These are phyloP conservation scores for Acer negundo DNA, from an alignment of 345 rosid genomes.

Conservation along the genomic window DNA sequence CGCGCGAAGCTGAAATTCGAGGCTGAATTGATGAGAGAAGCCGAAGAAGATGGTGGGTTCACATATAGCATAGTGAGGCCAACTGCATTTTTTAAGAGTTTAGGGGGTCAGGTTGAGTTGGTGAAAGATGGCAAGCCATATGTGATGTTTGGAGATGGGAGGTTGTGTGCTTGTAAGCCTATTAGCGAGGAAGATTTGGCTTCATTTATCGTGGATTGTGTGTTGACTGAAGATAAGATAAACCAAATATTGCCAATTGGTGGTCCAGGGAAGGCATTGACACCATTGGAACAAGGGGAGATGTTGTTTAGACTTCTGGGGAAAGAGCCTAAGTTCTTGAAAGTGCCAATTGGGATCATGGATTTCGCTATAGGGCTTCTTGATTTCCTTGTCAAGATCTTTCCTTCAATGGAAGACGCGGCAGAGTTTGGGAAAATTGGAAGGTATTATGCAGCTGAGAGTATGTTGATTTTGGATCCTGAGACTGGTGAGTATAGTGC, in stretches of 20 bases:
- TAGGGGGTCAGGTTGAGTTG: constrained; percentile 92
- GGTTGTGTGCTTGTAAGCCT: constrained; percentile 90
- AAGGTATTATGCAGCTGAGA: constrained; percentile 93
- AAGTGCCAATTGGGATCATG: constrained; percentile 90
- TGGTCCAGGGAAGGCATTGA: constrained; percentile 91
- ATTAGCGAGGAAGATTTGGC: constrained; percentile 92
- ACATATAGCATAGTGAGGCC: constrained; percentile 90
- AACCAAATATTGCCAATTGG: constrained; percentile 86
- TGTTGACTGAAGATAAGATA: constrained; percentile 68
- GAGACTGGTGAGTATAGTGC: constrained; percentile 83
- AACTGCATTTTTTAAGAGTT: constrained; percentile 91
- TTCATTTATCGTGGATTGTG: constrained; percentile 74
- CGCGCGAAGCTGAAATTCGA: constrained; percentile 88
- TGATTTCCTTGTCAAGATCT: constrained; percentile 66
- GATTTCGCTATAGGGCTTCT: constrained; percentile 77
- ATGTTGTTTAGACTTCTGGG: constrained; percentile 71
- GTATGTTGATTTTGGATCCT: constrained; percentile 84
- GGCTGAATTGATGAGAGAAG: constrained; percentile 63
- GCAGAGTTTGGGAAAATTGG: constrained; percentile 98
- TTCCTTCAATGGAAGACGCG: constrained; percentile 81
- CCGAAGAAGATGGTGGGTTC: constrained; percentile 41
- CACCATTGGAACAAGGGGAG: constrained; percentile 91
- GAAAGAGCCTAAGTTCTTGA: constrained; percentile 83
- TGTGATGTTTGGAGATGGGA: constrained; percentile 97
- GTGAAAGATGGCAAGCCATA: constrained; percentile 96